Conservation (phyloP, 208 protist species). For the Endotrypanum monterogeii region DNA sequence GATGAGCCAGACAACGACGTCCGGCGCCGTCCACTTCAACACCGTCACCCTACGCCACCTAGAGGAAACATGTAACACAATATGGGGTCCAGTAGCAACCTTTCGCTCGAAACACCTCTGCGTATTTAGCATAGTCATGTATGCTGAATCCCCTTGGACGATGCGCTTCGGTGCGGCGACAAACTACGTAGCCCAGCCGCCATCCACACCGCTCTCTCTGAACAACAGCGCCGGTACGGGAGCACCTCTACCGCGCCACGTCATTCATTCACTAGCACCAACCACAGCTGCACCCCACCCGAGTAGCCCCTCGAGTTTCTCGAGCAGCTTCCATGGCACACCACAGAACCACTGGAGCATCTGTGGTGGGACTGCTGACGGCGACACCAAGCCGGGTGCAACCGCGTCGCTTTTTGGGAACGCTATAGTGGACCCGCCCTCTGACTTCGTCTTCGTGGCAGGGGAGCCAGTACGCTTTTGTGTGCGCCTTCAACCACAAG, state of each 20-base stretch:
- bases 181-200: conserved; percentile 26
- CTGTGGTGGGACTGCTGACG: background rate
- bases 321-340: conserved; percentile 2
- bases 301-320: conserved; percentile 1
- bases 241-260: conserved; percentile 1
- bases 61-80: conserved; percentile 55
- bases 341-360: background rate
- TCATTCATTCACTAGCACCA: background rate
- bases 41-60: conserved; percentile 40
- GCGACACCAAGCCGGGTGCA: background rate
- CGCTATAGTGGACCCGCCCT: conserved; percentile 49
- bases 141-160: conserved; percentile 60
- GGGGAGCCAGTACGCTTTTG: conserved; percentile 82
- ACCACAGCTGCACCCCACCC: background rate
- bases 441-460: conserved; percentile 57
- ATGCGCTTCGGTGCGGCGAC: conserved; percentile 41
- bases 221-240: background rate
- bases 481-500: conserved; percentile 66
- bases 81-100: conserved; percentile 41
- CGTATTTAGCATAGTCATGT: conserved; percentile 75
- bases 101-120: conserved; percentile 76
- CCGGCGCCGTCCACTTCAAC: conserved; percentile 46
- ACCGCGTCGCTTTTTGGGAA: conserved; percentile 22
- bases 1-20: conserved; percentile 2
- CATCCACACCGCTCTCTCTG: conserved; percentile 6